Conservation (phyloP, 2,329 filamentous ascomycete genomes). For the Ophiostoma angusticollis region DNA sequence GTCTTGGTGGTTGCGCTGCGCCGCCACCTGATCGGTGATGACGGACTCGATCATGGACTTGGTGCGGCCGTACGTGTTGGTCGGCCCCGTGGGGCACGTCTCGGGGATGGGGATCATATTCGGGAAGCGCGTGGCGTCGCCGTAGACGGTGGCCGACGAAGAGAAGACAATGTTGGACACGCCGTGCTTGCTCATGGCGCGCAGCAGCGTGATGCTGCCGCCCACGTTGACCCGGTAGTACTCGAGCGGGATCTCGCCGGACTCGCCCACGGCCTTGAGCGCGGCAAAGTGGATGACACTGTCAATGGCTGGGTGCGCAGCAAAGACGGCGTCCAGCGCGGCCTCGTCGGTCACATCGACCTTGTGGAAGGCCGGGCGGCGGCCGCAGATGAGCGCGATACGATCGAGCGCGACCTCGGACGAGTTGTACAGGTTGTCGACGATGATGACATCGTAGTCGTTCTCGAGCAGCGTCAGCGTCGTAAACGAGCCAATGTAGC, state of each 20-base stretch:
- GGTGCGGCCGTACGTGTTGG: slow-evolving; percentile 95
- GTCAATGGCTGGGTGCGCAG: slow-evolving; percentile 83
- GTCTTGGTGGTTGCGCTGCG: slow-evolving; percentile 71
- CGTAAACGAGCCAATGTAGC: slow-evolving; percentile 98
- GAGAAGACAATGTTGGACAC: slow-evolving; percentile 98
- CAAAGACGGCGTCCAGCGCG: slow-evolving; percentile 75
- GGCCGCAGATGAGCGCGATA: slow-evolving; percentile 86
- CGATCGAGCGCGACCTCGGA: slow-evolving; percentile 83
- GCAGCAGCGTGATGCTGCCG: slow-evolving; percentile 77
- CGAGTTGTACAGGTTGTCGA: slow-evolving; percentile 96
- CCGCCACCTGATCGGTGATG: slow-evolving; percentile 81
- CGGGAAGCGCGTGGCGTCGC: slow-evolving; percentile 87
- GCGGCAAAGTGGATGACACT: slow-evolving; percentile 98
- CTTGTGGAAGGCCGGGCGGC: slow-evolving; percentile 73
- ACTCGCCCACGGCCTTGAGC: slow-evolving; percentile 96
- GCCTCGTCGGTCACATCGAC: slow-evolving; percentile 79
- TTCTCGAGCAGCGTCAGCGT: slow-evolving; percentile 81
- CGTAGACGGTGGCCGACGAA: slow-evolving; percentile 94
- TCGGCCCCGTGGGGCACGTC: slow-evolving; percentile 87
- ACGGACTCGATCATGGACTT: slow-evolving; percentile 86
- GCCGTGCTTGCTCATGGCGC: slow-evolving; percentile 77
- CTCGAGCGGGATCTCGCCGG: slow-evolving; percentile 81
- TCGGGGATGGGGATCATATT: slow-evolving; percentile 99
- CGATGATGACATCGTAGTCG: slow-evolving; percentile 91
- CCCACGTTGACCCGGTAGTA: slow-evolving; percentile 97